These are phyloP conservation scores for Boletus tomentosulus DNA, from an alignment of 768 basidiomycete species.

Conservation along the genomic window DNA sequence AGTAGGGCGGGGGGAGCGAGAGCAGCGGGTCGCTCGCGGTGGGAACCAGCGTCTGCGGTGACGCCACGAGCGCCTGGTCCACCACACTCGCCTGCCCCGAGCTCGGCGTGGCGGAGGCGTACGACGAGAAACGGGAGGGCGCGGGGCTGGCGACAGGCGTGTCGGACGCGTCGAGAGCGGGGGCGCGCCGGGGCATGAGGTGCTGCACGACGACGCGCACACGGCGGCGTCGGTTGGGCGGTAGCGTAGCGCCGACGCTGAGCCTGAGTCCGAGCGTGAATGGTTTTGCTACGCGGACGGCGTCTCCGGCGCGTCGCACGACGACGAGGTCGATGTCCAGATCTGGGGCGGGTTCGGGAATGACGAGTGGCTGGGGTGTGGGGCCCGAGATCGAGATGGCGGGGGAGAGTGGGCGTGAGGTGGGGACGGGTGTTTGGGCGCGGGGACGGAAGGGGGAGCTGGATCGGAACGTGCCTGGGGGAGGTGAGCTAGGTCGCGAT, in stretches of 20 bases:
- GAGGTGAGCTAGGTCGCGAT: slow-evolving; percentile 57
- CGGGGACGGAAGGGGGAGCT: slow-evolving; percentile 38
- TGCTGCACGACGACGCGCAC: slow-evolving; percentile 64
- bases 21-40: slow-evolving; percentile 7
- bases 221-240: slow-evolving; percentile 35
- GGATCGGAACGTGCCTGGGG: slow-evolving; percentile 42
- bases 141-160: neutral
- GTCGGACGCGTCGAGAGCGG: slow-evolving; percentile 10
- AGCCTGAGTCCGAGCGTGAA: slow-evolving; percentile 57
- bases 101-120: slow-evolving; percentile 5
- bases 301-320: slow-evolving; percentile 42
- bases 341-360: slow-evolving; percentile 30
- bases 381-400: slow-evolving; percentile 24
- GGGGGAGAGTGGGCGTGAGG: slow-evolving; percentile 29
- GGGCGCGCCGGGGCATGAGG: slow-evolving; percentile 41
- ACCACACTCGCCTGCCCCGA: neutral
- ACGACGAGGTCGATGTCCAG: slow-evolving; percentile 59
- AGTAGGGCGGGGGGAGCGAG: slow-evolving; percentile 46
- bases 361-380: slow-evolving; percentile 20
- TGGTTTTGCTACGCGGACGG: slow-evolving; percentile 49
- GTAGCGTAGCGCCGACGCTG: slow-evolving; percentile 45
- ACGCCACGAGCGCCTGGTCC: slow-evolving; percentile 6
- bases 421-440: slow-evolving; percentile 23
- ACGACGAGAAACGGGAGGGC: slow-evolving; percentile 6
- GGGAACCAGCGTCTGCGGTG: slow-evolving; percentile 11